Percentiles rank a stretch among this genome's conserved stretches.
phyloP scores from a whole-genome alignment of 495 filamentous ascomycete genomes.

The Aspergillus mulundensis region DNA sequence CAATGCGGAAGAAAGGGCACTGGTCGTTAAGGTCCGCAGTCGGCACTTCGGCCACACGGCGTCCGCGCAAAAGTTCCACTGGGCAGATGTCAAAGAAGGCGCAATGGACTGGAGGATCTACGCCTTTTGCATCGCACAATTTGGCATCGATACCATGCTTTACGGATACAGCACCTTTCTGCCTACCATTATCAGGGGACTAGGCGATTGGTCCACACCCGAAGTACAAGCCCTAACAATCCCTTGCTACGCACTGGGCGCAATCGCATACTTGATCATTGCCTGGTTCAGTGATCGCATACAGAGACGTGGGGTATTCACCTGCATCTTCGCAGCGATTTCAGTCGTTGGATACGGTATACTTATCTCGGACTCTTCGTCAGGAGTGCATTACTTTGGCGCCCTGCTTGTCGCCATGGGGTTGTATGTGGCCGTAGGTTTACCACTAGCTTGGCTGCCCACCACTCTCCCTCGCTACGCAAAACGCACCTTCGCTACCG shows the following conservation, averaged over 20 bases:
- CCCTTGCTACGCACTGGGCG: slow-evolving; percentile 69
- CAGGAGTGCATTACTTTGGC: slow-evolving; percentile 67
- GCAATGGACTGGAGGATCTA: slow-evolving; percentile 65
- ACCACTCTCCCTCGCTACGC: slow-evolving; percentile 61
- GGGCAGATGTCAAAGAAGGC: slow-evolving; percentile 47
- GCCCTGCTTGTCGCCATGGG: slow-evolving; percentile 69
- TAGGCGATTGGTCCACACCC: slow-evolving; percentile 58
- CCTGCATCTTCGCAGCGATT: slow-evolving; percentile 52
- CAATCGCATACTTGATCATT: slow-evolving; percentile 57
- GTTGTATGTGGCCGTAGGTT: slow-evolving; percentile 63
- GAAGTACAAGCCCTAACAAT: slow-evolving; percentile 74
- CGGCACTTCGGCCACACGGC: slow-evolving; percentile 56
- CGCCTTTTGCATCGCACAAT: slow-evolving; percentile 61
- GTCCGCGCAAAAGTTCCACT: slow-evolving; percentile 57
- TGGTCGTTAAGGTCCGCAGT: slow-evolving; percentile 40
- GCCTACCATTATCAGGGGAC: slow-evolving; percentile 70
- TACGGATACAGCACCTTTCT: slow-evolving; percentile 77
- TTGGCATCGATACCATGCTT: slow-evolving; percentile 67
- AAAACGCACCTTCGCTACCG: slow-evolving; percentile 66
- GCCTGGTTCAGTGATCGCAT: slow-evolving; percentile 59
- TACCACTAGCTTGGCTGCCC: slow-evolving; percentile 66
- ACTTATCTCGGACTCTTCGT: slow-evolving; percentile 53
- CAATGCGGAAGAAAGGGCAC: slow-evolving; percentile 52
- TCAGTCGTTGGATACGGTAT: slow-evolving; percentile 67
- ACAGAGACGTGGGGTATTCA: slow-evolving; percentile 59